Evolutionary conservation across 352 stramenopile genomes (phyloP), one percentile per base, ranked within the genome.

Genomic region (Phytophthora parvispora): DNA sequence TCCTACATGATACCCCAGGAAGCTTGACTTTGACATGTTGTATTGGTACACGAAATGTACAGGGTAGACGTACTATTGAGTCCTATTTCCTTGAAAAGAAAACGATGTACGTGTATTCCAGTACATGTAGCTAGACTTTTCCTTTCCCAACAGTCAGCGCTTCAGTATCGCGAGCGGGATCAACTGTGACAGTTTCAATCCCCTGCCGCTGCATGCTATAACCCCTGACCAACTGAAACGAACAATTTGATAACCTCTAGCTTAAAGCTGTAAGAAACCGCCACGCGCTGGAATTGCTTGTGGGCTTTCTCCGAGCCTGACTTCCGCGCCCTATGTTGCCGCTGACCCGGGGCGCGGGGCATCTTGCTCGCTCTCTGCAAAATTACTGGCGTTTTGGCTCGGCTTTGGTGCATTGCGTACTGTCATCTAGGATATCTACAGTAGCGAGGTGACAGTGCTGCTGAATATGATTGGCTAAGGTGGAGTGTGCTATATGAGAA

Each of bases 191-290:
- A 18, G 13, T 18, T 6, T 2, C 32, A 10, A 40, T 1, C 18
- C 13, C 36, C 18, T 5, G 10, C 6, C 34, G 34, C 15, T 42
- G 34, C 32, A 38, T 38, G 32, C 10, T 38, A 13, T 18, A 38
- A 38, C 16, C 32, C 16, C 4, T 1, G 16, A 38, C 32, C 32
- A 38, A 13, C 32, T 38, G 32, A 38, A 38, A 42, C 34, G n/a
- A 16, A 22, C 22, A 20, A 61, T 16, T n/a, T 45, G 51, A 69
- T n/a, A 1, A 64, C 34, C 0, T 47, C 24, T 2, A 58, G 34
- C 18, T 69, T 69, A n/a, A 45, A 34, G 7, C 36, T 15, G 27
- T 64, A 64, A 0, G 62, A 64, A n/a, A 61, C 43, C 29, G 53
- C 62, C 4, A 36, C 48, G 8, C 45, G 60, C n/a, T 43, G 36